These are phyloP conservation scores for Cystoisospora suis DNA, from an alignment of 169 alveolate species.

Conservation along the genomic window DNA sequence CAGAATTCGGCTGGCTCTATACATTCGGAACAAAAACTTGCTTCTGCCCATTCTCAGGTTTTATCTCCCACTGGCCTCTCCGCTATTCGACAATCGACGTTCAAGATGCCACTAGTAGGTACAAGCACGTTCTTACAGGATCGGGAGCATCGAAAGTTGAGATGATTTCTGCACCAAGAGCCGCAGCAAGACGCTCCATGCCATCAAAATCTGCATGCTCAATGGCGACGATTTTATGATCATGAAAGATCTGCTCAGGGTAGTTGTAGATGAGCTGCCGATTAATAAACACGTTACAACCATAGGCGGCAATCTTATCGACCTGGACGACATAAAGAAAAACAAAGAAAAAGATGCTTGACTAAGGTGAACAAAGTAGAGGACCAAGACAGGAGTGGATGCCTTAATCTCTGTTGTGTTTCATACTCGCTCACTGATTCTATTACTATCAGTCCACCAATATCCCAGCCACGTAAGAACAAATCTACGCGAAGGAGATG, in stretches of 20 bases:
- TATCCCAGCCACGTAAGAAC: too few species aligned
- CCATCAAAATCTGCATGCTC: slow-evolving; percentile 99
- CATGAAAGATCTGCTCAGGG: slow-evolving; percentile 97
- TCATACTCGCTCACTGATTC: too few species aligned
- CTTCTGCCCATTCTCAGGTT: too few species aligned
- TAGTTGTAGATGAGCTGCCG: slow-evolving; percentile 98
- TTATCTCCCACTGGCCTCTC: too few species aligned
- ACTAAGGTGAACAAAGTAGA: neutral
- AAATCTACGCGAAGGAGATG: too few species aligned
- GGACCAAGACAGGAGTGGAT: too few species aligned
- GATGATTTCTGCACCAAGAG: slow-evolving; percentile 94
- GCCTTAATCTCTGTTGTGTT: too few species aligned
- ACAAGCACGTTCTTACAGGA: slow-evolving; percentile 25
- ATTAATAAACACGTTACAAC: slow-evolving; percentile 98
- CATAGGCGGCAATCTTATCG: slow-evolving; percentile 94
- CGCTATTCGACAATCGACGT: too few species aligned
- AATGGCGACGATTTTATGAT: slow-evolving; percentile 93
- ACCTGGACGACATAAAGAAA: slow-evolving; percentile 55
- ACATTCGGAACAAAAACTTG: too few species aligned
- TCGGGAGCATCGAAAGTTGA: slow-evolving; percentile 98
- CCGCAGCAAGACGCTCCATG: slow-evolving; percentile 99
- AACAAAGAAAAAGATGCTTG: neutral
- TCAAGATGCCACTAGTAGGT: too few species aligned
- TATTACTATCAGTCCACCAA: too few species aligned
- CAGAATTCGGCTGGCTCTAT: too few species aligned